Evolutionary conservation across 78 protist species (phyloP).

Genomic region (Reticulomyxa filosa): DNA sequence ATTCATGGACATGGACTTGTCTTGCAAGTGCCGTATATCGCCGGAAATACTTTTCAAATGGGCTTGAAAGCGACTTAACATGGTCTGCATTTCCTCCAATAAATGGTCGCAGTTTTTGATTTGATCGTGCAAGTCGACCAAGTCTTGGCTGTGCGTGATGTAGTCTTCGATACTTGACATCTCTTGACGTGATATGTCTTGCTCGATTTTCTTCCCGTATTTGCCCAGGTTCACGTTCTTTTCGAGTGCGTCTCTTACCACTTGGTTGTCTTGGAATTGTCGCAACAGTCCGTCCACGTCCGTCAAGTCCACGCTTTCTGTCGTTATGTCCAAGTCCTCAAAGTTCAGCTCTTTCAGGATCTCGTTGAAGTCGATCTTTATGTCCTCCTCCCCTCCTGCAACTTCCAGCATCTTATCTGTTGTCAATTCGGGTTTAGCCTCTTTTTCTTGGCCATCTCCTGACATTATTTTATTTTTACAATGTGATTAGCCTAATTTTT

Average conservation of each 20-base stretch:
- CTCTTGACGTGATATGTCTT: neutral
- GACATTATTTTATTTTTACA: too few species aligned
- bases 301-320: neutral
- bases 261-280: neutral
- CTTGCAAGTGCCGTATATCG: constrained; percentile 31
- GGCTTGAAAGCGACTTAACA: constrained; percentile 21
- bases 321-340: too few species aligned
- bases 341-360: too few species aligned
- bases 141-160: constrained; percentile 4
- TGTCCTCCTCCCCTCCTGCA: too few species aligned
- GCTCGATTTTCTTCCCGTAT: constrained; percentile 1
- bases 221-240: constrained; percentile 6
- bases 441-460: too few species aligned
- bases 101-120: constrained; percentile 18
- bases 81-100: constrained; percentile 17
- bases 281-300: neutral
- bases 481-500: too few species aligned
- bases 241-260: constrained; percentile 8
- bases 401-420: too few species aligned
- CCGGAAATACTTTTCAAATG: constrained; percentile 18
- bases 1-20: constrained; percentile 22
- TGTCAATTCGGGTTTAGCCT: too few species aligned
- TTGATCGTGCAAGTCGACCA: constrained; percentile 19
- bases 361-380: too few species aligned
- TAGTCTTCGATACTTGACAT: constrained; percentile 5